Conservation (phyloP, 176 grass and related monocot genomes). For the Carex littledalei region DNA sequence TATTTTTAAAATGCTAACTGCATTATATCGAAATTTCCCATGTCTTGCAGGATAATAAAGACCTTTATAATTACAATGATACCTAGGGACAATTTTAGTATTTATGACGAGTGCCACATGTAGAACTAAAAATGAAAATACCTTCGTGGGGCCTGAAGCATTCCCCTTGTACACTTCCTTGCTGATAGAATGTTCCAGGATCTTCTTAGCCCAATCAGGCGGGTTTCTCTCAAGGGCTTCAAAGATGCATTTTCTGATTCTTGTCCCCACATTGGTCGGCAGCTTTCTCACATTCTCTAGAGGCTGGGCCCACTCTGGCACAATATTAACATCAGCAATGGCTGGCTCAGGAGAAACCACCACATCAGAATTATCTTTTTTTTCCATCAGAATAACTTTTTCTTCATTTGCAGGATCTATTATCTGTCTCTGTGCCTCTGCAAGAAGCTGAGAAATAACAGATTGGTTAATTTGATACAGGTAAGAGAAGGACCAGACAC, state of each 20-base stretch:
- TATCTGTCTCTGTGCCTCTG: conserved; percentile 76
- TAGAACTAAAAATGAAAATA: conserved; percentile 6
- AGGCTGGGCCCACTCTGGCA: conserved; percentile 89
- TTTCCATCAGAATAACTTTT: conserved; percentile 64
- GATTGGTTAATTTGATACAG: conserved; percentile 23
- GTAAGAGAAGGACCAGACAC: too few relatives aligned
- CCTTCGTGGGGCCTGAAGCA: conserved; percentile 96
- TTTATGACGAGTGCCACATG: too few relatives aligned
- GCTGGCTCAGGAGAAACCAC: conserved; percentile 40
- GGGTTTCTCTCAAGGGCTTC: conserved; percentile 74
- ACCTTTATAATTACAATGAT: background rate
- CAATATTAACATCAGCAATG: conserved; percentile 35
- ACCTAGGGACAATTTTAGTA: background rate
- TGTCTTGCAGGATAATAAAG: background rate
- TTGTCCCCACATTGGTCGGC: conserved; percentile 98
- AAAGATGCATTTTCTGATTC: conserved; percentile 97
- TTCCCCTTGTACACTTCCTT: conserved; percentile 98
- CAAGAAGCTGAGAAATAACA: conserved; percentile 81
- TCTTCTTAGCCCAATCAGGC: conserved; percentile 90
- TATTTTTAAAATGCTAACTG: background rate
- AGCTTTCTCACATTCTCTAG: conserved; percentile 91
- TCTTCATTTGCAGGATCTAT: conserved; percentile 45
- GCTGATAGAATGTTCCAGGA: conserved; percentile 95
- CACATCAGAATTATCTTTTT: conserved; percentile 53
- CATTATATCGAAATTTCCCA: background rate